These are phyloP conservation scores for Ustilago nuda DNA, from an alignment of 1,284 basidiomycete species.

Conservation along the genomic window DNA sequence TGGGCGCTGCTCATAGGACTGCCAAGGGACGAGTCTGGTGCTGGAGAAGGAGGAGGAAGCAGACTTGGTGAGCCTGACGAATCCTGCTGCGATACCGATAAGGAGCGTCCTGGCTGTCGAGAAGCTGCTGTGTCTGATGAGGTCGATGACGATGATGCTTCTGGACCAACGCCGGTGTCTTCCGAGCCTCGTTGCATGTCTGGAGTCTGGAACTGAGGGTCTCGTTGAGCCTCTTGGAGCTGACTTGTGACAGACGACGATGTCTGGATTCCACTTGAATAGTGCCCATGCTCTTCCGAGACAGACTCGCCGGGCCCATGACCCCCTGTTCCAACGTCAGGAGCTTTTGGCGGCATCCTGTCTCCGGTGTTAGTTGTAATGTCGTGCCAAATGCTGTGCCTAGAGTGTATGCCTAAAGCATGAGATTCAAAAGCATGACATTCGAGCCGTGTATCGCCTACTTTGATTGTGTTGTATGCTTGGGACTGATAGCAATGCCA, in stretches of 20 bases:
- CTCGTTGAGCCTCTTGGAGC: not conserved
- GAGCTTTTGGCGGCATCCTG: not conserved
- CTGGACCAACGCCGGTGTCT: not conserved
- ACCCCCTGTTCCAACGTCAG: not conserved
- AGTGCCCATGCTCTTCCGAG: not conserved
- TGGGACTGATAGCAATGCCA: not conserved
- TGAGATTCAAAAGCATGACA: not conserved
- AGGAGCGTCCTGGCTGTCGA: not conserved
- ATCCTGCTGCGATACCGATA: not conserved
- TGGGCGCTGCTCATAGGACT: conserved; percentile 37
- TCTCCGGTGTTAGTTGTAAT: not conserved
- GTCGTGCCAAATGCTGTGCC: not conserved
- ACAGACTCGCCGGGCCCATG: not conserved
- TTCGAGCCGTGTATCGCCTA: not conserved
- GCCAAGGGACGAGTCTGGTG: conserved; percentile 30
- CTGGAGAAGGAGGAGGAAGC: conserved; percentile 20
- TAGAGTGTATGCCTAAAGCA: not conserved
- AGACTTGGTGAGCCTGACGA: conserved; percentile 7
- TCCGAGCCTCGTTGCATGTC: not conserved
- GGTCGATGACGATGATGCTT: not conserved
- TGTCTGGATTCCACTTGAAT: not conserved
- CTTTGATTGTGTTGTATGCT: not conserved
- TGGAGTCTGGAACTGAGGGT: not conserved
- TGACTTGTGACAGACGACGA: not conserved
- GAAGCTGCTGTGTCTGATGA: not conserved